phyloP scores from a whole-genome alignment of 1,284 basidiomycete genomes.

The Naganishia liquefaciens region DNA sequence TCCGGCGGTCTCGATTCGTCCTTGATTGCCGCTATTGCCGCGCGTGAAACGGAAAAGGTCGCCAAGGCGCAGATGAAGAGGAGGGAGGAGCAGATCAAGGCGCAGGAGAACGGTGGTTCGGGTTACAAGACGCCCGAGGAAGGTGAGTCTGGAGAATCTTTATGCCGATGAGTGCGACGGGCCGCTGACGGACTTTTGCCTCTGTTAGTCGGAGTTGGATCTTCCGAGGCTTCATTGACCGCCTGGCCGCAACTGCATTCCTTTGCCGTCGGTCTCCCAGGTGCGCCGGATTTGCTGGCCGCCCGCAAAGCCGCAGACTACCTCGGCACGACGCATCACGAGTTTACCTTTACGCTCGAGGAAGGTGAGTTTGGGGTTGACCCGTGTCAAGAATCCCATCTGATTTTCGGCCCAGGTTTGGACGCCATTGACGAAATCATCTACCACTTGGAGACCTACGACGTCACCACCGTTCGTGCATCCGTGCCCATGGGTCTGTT shows the following conservation, averaged over 20 bases:
- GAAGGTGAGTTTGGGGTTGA: constrained; percentile 59
- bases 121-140: constrained; percentile 44
- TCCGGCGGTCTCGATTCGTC: constrained; percentile 95
- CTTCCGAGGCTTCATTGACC: constrained; percentile 63
- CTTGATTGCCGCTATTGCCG: constrained; percentile 94
- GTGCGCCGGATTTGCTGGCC: constrained; percentile 93
- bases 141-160: constrained; percentile 37
- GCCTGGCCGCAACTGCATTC: constrained; percentile 98
- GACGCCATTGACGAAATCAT: constrained; percentile 98
- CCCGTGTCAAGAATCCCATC: too few relatives aligned
- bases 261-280: constrained; percentile 93
- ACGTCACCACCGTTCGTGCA: constrained; percentile 97
- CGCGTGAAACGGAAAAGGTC: constrained; percentile 92
- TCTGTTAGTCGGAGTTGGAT: neutral
- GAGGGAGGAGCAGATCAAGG: constrained; percentile 57
- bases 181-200: neutral
- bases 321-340: constrained; percentile 94
- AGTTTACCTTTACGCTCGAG: constrained; percentile 97
- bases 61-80: constrained; percentile 73
- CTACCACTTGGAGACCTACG: constrained; percentile 97
- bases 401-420: constrained; percentile 56
- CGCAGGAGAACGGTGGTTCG: constrained; percentile 40
- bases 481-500: constrained; percentile 82
- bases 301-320: constrained; percentile 91
- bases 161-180: neutral